Conservation (phyloP, 495 filamentous ascomycete species). For the Penicillium angulare region DNA sequence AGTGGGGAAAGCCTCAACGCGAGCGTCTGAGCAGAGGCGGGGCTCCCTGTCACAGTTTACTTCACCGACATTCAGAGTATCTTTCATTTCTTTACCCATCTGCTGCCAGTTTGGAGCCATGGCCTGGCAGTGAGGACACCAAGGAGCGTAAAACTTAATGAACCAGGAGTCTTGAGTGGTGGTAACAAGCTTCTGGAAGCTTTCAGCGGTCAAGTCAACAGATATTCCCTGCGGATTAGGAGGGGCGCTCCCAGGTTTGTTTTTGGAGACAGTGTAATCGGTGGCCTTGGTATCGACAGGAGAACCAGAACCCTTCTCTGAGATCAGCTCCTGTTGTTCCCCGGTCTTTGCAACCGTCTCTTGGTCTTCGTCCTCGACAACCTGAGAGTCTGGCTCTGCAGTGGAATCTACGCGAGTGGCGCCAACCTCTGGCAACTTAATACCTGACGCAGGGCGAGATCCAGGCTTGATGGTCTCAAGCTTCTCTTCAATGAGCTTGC, state of each 20-base stretch:
- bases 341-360: slow-evolving; percentile 43
- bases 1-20: slow-evolving; percentile 76
- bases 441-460: slow-evolving; percentile 62
- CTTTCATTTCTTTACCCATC: slow-evolving; percentile 86
- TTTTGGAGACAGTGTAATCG: slow-evolving; percentile 23
- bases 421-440: slow-evolving; percentile 60
- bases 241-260: slow-evolving; percentile 46
- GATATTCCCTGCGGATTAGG: slow-evolving; percentile 76
- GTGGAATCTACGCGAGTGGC: slow-evolving; percentile 47
- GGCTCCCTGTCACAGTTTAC: slow-evolving; percentile 89
- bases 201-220: slow-evolving; percentile 74
- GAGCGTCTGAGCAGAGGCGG: slow-evolving; percentile 85
- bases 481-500: slow-evolving; percentile 68
- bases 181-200: slow-evolving; percentile 81
- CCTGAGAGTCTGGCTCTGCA: slow-evolving; percentile 44
- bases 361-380: slow-evolving; percentile 50
- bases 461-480: slow-evolving; percentile 78
- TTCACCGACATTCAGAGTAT: slow-evolving; percentile 85
- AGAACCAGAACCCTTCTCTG: slow-evolving; percentile 29
- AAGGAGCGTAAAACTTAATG: slow-evolving; percentile 97
- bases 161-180: slow-evolving; percentile 93
- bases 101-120: slow-evolving; percentile 88
- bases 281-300: slow-evolving; percentile 26
- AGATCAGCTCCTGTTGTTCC: slow-evolving; percentile 42
- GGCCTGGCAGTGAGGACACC: slow-evolving; percentile 93